phyloP scores from a whole-genome alignment of 768 basidiomycete genomes.

The Russula foetens region DNA sequence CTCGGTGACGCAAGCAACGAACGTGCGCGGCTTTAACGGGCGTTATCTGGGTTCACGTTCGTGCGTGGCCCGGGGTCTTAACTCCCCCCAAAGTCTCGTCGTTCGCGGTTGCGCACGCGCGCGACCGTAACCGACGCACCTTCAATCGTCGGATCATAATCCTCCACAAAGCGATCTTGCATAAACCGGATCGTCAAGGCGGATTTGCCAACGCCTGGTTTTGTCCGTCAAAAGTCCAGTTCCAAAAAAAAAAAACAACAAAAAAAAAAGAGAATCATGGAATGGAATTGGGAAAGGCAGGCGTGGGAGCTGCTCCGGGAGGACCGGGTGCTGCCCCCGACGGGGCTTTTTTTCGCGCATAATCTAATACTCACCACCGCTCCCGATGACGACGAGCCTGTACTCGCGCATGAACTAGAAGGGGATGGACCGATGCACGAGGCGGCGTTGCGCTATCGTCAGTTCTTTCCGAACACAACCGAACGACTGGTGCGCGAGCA shows the following conservation, averaged over 20 bases:
- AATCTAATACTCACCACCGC: constrained; percentile 63
- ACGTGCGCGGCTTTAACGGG: background rate
- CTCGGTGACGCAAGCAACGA: constrained; percentile 13
- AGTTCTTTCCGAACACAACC: background rate
- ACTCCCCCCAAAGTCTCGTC: too few species aligned
- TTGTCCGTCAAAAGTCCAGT: background rate
- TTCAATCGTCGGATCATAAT: constrained; percentile 94
- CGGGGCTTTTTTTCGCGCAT: background rate
- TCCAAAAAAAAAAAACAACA: background rate
- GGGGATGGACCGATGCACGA: too few species aligned
- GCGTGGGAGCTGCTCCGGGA: too few species aligned
- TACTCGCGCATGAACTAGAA: constrained; percentile 85
- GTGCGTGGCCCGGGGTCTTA: too few species aligned
- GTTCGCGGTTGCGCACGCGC: too few species aligned
- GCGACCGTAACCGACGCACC: too few species aligned
- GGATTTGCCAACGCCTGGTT: constrained; percentile 76
- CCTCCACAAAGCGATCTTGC: constrained; percentile 88
- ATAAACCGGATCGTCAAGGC: constrained; percentile 98
- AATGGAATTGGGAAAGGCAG: too few species aligned
- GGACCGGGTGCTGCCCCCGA: too few species aligned
- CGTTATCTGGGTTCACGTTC: too few species aligned
- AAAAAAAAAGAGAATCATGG: background rate
- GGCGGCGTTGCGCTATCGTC: background rate
- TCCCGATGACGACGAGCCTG: constrained; percentile 96
- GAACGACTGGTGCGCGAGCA: constrained; percentile 71